phyloP scores from a whole-genome alignment of 805 yeast genomes.

The Sugiyamaella valdiviana region DNA sequence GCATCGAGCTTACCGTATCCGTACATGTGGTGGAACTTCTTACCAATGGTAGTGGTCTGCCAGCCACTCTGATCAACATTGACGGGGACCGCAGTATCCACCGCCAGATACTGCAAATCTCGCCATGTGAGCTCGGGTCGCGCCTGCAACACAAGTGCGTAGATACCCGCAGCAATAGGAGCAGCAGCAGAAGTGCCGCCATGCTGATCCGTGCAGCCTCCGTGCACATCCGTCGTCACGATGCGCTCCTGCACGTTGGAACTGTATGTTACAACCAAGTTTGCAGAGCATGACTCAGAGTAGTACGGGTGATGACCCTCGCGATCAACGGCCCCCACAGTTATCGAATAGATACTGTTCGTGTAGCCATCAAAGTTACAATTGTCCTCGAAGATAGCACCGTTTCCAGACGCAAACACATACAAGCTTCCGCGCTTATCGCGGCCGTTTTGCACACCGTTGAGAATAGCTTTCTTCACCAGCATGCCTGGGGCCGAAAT shows the following conservation, averaged over 20 bases:
- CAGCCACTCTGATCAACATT: constrained; percentile 63
- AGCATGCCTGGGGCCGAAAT: constrained; percentile 78
- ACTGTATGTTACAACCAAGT: constrained; percentile 85
- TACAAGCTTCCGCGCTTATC: constrained; percentile 75
- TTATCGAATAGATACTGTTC: constrained; percentile 87
- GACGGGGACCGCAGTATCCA: constrained; percentile 63
- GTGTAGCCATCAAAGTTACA: constrained; percentile 98
- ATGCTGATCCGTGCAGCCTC: constrained; percentile 64
- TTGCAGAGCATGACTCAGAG: constrained; percentile 91
- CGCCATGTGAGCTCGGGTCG: constrained; percentile 93
- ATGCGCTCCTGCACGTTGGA: constrained; percentile 58
- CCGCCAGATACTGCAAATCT: constrained; percentile 81
- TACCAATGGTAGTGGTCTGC: constrained; percentile 64
- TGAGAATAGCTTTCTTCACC: constrained; percentile 76
- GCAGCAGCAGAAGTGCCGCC: constrained; percentile 99
- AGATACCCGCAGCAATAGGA: constrained; percentile 95
- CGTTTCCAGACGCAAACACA: constrained; percentile 96
- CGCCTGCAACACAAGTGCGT: constrained; percentile 71
- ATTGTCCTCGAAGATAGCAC: constrained; percentile 74
- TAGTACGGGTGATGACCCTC: constrained; percentile 82
- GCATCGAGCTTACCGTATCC: constrained; percentile 95
- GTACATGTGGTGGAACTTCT: constrained; percentile 72
- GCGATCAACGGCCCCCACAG: constrained; percentile 89
- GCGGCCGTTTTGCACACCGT: constrained; percentile 80
- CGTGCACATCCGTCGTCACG: constrained; percentile 75